Percentiles rank a stretch among this genome's conserved stretches.
Conservation (phyloP, 306 rosid genomes). For the Pyrus betulifolia region DNA sequence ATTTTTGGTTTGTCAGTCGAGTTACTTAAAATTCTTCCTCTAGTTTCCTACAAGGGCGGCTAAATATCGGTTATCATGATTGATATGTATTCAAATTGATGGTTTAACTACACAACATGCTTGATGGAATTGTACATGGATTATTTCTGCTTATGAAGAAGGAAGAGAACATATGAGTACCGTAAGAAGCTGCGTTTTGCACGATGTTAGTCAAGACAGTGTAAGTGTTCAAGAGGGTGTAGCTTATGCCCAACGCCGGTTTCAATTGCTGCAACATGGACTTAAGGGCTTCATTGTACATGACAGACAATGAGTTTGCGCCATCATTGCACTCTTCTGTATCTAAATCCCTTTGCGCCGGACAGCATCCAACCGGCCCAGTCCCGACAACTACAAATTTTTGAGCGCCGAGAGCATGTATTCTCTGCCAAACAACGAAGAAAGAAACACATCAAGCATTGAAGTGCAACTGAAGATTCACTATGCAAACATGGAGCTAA, state of each 20-base stretch:
- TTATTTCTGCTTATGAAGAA: background rate
- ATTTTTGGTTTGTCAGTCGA: background rate
- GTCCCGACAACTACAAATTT: slow-evolving; percentile 44
- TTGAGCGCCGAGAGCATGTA: slow-evolving; percentile 42
- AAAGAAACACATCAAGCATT: background rate
- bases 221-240: slow-evolving; percentile 45
- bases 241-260: slow-evolving; percentile 26
- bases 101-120: background rate
- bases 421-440: slow-evolving; percentile 25
- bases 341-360: slow-evolving; percentile 27
- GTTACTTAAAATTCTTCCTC: background rate
- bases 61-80: too few relatives aligned
- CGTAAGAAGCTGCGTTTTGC: slow-evolving; percentile 32
- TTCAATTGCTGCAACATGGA: slow-evolving; percentile 38
- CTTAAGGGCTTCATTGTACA: slow-evolving; percentile 42
- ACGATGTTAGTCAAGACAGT: slow-evolving; percentile 21
- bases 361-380: slow-evolving; percentile 63
- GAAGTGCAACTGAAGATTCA: background rate
- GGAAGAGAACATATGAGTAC: slow-evolving; percentile 14
- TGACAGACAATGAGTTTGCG: slow-evolving; percentile 26
- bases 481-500: background rate
- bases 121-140: background rate
- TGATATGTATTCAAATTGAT: background rate
- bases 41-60: background rate
- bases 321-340: slow-evolving; percentile 36